phyloP scores from a whole-genome alignment of 306 rosid species.

The Quercus cerris region DNA sequence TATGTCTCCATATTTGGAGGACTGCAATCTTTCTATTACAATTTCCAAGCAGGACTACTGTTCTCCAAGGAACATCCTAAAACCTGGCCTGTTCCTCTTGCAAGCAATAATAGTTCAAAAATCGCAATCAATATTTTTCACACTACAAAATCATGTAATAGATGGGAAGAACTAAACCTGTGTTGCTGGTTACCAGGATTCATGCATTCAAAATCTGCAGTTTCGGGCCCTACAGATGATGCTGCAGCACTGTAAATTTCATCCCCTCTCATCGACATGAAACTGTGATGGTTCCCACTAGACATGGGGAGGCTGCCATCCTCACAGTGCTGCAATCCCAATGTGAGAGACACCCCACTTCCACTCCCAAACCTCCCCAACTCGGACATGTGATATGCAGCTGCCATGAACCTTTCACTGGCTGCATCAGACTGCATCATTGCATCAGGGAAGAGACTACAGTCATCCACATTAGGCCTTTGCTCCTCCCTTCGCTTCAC shows the following conservation, averaged over 20 bases:
- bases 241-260: constrained; percentile 46
- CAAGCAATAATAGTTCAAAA: not conserved
- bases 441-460: constrained; percentile 37
- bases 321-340: constrained; percentile 81
- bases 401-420: constrained; percentile 46
- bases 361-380: constrained; percentile 51
- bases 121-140: constrained; percentile 24
- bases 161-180: constrained; percentile 51
- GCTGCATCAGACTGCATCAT: constrained; percentile 40
- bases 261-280: constrained; percentile 57
- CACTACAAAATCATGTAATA: constrained; percentile 63
- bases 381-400: constrained; percentile 58
- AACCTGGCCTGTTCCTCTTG: not conserved
- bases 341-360: constrained; percentile 64
- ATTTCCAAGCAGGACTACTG: constrained; percentile 29
- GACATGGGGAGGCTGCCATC: constrained; percentile 49
- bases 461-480: constrained; percentile 42
- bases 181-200: constrained; percentile 52
- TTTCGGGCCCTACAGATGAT: constrained; percentile 44
- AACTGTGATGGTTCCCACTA: constrained; percentile 36
- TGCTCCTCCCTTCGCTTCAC: constrained; percentile 42
- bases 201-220: constrained; percentile 51
- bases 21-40: constrained; percentile 20
- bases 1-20: constrained; percentile 26
- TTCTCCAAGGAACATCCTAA: not conserved